These are phyloP conservation scores for Mycosphaerelloides madeirae DNA, from an alignment of 2,329 filamentous ascomycete species.

Conservation along the genomic window DNA sequence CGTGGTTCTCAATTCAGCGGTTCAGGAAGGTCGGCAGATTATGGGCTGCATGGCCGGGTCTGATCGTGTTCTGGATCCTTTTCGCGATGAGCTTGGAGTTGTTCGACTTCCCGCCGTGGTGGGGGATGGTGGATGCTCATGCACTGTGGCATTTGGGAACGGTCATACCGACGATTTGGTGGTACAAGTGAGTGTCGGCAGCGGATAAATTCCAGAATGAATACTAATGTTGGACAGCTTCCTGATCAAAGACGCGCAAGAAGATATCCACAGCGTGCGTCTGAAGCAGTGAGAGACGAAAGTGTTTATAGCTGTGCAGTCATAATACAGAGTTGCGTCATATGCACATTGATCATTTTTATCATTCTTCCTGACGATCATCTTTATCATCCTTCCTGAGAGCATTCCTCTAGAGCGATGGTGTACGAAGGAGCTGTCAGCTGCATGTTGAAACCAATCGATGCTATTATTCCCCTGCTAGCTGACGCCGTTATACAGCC, in stretches of 20 bases:
- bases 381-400: background rate
- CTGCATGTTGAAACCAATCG: no score
- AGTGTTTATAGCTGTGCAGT: background rate
- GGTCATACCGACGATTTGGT: constrained; percentile 78
- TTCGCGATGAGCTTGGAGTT: constrained; percentile 93
- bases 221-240: constrained; percentile 54
- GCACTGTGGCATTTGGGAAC: constrained; percentile 94
- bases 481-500: no score
- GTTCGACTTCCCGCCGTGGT: constrained; percentile 84
- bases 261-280: constrained; percentile 70
- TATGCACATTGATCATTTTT: background rate
- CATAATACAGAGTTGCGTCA: background rate
- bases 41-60: constrained; percentile 85
- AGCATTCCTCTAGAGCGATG: no score
- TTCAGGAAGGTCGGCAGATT: constrained; percentile 66
- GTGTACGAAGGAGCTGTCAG: no score
- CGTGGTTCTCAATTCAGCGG: constrained; percentile 69
- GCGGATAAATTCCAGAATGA: background rate
- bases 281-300: constrained; percentile 57
- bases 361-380: background rate
- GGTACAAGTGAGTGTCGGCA: constrained; percentile 75
- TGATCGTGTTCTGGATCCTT: constrained; percentile 88
- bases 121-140: constrained; percentile 83
- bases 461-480: no score
- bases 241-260: constrained; percentile 75